Percentiles rank a stretch among this genome's conserved stretches.
These are phyloP conservation scores for Lycium barbarum DNA, from an alignment of 257 asterid genomes.

Conservation along the genomic window DNA sequence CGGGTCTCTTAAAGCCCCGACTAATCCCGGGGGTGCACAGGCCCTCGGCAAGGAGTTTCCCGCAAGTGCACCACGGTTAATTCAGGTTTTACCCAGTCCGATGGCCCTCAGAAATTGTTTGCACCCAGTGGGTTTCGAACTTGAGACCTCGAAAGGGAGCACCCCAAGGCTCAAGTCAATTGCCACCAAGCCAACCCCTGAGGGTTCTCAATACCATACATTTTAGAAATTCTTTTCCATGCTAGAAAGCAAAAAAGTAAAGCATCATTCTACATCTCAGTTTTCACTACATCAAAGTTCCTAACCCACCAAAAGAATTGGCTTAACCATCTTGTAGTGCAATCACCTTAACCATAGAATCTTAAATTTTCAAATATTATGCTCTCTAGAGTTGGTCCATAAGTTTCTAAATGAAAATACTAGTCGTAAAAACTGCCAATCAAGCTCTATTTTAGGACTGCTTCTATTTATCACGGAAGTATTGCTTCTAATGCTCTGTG, in stretches of 20 bases:
- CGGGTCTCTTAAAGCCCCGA: too few relatives aligned
- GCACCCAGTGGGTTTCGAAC: too few relatives aligned
- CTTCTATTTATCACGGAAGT: constrained; percentile 6
- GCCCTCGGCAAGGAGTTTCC: too few relatives aligned
- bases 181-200: too few relatives aligned
- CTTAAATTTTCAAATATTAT: neutral
- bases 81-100: too few relatives aligned
- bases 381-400: neutral
- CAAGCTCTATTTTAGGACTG: neutral
- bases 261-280: neutral
- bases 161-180: too few relatives aligned
- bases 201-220: too few relatives aligned
- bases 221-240: constrained; percentile 7
- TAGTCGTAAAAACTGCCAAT: neutral
- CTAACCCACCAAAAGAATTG: neutral
- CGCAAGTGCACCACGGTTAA: too few relatives aligned
- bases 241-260: constrained; percentile 22
- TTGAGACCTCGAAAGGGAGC: too few relatives aligned
- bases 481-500: neutral
- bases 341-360: neutral
- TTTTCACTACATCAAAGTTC: constrained; percentile 18
- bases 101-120: too few relatives aligned
- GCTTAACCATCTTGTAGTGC: constrained; percentile 3
- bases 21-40: too few relatives aligned
- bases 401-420: constrained; percentile 18